Evolutionary conservation across 139 green algal species (phyloP).

Genomic region (Picochlorum costavermella): DNA sequence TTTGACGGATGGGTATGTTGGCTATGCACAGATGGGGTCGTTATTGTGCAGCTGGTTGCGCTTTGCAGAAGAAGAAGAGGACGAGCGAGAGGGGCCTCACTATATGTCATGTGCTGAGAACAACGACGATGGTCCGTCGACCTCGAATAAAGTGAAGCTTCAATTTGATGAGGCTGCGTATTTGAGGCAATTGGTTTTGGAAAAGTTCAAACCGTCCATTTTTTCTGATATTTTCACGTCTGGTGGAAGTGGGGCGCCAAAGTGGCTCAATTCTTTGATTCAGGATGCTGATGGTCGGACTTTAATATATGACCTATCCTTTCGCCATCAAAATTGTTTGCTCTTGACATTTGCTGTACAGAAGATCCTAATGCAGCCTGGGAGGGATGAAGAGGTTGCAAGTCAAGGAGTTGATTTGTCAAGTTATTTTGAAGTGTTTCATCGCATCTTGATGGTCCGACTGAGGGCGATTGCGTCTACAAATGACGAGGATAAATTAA

Average conservation of each 20-base stretch:
- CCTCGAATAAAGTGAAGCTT: background rate
- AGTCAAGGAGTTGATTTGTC: conserved; percentile 47
- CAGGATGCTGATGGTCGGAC: conserved; percentile 38
- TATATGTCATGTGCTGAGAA: too few species aligned
- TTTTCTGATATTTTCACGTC: conserved; percentile 52
- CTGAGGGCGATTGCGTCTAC: conserved; percentile 22
- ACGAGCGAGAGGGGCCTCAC: background rate
- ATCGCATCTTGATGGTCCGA: conserved; percentile 23
- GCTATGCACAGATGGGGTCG: conserved; percentile 60
- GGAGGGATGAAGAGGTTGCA: conserved; percentile 38
- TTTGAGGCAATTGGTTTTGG: conserved; percentile 42
- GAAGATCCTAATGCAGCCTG: conserved; percentile 56
- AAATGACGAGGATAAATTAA: conserved; percentile 10
- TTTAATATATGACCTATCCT: conserved; percentile 69
- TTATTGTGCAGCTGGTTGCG: conserved; percentile 46
- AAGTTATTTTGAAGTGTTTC: conserved; percentile 69
- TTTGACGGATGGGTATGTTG: conserved; percentile 58
- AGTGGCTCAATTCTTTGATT: conserved; percentile 56
- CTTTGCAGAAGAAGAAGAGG: conserved; percentile 13
- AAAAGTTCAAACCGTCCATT: conserved; percentile 54
- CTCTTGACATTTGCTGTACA: conserved; percentile 78
- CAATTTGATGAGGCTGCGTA: conserved; percentile 30
- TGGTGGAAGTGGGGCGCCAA: conserved; percentile 25
- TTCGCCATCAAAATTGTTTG: conserved; percentile 53
- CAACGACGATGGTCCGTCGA: too few species aligned